Evolutionary conservation across 179 eudicot genomes (phyloP).

Genomic region (Patellifolia procumbens): DNA sequence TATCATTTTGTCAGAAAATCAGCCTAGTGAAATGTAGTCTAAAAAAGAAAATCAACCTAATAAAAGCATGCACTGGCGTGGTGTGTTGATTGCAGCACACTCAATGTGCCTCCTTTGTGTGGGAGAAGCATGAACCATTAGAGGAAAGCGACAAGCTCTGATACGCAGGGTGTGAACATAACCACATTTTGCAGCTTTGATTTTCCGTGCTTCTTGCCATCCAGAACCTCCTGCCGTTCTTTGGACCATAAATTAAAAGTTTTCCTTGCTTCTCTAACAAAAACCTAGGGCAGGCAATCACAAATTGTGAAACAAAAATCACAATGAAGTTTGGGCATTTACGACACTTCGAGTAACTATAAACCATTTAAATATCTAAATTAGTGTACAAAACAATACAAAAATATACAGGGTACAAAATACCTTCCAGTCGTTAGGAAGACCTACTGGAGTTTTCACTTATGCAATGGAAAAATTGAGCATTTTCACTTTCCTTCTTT

Average conservation of each 20-base stretch:
- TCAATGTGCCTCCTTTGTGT: constrained; percentile 75
- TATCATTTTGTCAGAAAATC: no score
- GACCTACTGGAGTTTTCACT: constrained; percentile 87
- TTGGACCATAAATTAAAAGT: constrained; percentile 90
- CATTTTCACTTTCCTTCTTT: constrained; percentile 99
- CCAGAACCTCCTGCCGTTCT: constrained; percentile 76
- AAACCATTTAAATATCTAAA: no score
- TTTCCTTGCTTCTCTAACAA: constrained; percentile 81
- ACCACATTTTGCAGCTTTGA: constrained; percentile 50
- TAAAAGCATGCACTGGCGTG: constrained; percentile 96
- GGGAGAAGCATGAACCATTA: constrained; percentile 38
- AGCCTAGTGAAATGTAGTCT: no score
- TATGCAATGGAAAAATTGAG: constrained; percentile 98
- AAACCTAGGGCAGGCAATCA: constrained; percentile 52
- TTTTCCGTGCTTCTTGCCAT: constrained; percentile 79
- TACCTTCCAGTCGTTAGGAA: constrained; percentile 99
- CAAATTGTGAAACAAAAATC: constrained; percentile 4
- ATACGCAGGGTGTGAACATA: constrained; percentile 81
- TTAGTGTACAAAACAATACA: neutral
- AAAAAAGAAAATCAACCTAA: no score
- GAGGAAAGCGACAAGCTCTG: constrained; percentile 83
- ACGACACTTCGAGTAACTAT: neutral
- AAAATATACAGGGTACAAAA: neutral
- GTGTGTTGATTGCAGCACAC: constrained; percentile 97
- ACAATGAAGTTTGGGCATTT: neutral